A percentile compares a stretch with the other conserved stretches of the same genome.
phyloP scores from a whole-genome alignment of 2,329 filamentous ascomycete species.

The Trichophyton verrucosum region DNA sequence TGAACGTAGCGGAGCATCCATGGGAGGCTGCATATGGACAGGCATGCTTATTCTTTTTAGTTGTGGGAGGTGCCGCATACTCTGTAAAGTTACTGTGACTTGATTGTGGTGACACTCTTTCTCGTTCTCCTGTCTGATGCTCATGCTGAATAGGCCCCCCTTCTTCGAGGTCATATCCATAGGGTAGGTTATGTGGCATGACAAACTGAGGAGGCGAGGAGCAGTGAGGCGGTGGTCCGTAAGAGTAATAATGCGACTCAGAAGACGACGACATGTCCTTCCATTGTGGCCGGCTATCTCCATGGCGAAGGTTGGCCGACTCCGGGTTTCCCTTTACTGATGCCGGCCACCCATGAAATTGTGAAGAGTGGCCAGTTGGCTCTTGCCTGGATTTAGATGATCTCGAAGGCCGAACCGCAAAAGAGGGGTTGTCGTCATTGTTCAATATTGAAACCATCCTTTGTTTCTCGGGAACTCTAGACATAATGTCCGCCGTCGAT shows the following conservation, averaged over 20 bases:
- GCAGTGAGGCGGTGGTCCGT: neutral
- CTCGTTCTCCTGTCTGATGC: conserved; percentile 12
- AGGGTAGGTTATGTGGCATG: neutral
- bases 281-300: neutral
- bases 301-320: neutral
- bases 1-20: conserved; percentile 51
- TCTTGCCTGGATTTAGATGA: conserved; percentile 3
- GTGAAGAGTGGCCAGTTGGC: conserved; percentile 5
- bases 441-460: conserved; percentile 33
- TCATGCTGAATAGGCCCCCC: neutral
- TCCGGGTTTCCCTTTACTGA: neutral
- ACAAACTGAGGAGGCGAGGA: neutral
- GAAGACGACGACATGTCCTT: neutral
- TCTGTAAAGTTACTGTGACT: conserved; percentile 19
- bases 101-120: conserved; percentile 21
- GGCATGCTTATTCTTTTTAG: conserved; percentile 51
- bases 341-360: conserved; percentile 6
- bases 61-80: conserved; percentile 16
- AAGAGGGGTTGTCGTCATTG: conserved; percentile 37
- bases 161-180: neutral
- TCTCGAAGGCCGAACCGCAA: conserved; percentile 28
- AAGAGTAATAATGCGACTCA: neutral
- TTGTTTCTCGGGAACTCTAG: neutral
- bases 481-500: neutral
- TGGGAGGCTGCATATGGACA: conserved; percentile 50